Base-by-base conservation (phyloP, 1,139 yeast genomes). In the Candida tropicalis region DNA sequence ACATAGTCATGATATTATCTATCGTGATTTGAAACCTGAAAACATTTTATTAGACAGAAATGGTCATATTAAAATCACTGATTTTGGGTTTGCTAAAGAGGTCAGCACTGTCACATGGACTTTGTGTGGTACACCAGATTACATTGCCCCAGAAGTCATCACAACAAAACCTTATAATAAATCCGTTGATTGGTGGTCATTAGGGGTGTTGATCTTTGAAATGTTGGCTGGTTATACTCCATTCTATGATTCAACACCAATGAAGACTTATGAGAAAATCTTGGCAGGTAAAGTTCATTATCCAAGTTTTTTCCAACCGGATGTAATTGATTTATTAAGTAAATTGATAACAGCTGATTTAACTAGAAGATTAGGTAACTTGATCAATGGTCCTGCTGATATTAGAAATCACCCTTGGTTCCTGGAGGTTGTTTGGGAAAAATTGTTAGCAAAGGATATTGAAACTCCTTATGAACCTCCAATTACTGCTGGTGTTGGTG, bases 391-490 rank as follows among this genome's bases (percentile, higher is more conserved):
- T 10, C 78, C 81, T 8, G 75, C 75, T 20, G 84, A 79, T 51
- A 77, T 79, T 41, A 73, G 80, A 52, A 68, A 69, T 53, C 84
- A 79, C 53, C 74, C 73, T 8, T 79, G 84, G 84, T 79, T 79
- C 50, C 67, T 66, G 49, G 84, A 79, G 55, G 84, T 79, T 17
- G 77, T 79, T 6, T 79, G 84, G 84, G 82, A 79, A 46, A 75
- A 77, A 58, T 62, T 79, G 43, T 63, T 79, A 46, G 72, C 77
- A 24, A 77, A 79, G 48, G 82, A 78, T 55, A 79, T 79, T 31
- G 84, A 79, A 55, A 79, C 84, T 26, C 84, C 84, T 2, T 79
- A 79, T 55, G 84, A 79, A 56, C 84, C 84, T 15, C 82, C 82
- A 24, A 79, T 79, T 47, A 78, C 82, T 15, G 73, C 79, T 35